Conservation (phyloP, 495 filamentous ascomycete genomes). For the Cercophora newfieldiana region DNA sequence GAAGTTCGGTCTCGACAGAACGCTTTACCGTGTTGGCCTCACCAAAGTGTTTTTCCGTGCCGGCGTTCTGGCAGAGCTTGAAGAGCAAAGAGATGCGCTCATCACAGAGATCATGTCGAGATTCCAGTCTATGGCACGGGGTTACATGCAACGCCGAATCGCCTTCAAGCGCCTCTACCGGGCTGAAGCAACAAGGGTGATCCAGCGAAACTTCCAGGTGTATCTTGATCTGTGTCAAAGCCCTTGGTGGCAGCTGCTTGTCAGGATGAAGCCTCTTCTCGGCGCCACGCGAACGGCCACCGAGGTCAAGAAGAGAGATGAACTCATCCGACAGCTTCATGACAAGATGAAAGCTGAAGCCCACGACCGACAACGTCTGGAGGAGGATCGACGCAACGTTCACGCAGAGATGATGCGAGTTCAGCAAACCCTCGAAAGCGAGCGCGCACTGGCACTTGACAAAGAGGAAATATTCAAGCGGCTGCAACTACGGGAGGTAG, state of each 20-base stretch:
- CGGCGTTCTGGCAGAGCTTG: slow-evolving; percentile 92
- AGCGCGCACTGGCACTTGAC: slow-evolving; percentile 89
- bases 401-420: slow-evolving; percentile 85
- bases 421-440: slow-evolving; percentile 91
- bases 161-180: slow-evolving; percentile 91
- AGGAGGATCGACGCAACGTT: slow-evolving; percentile 87
- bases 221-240: slow-evolving; percentile 86
- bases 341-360: slow-evolving; percentile 77
- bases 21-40: slow-evolving; percentile 88
- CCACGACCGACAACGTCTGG: slow-evolving; percentile 72
- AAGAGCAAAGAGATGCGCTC: slow-evolving; percentile 89
- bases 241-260: slow-evolving; percentile 96
- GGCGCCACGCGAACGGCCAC: slow-evolving; percentile 86
- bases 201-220: slow-evolving; percentile 87
- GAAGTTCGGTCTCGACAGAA: slow-evolving; percentile 77
- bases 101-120: slow-evolving; percentile 89
- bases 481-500: slow-evolving; percentile 82
- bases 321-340: slow-evolving; percentile 84
- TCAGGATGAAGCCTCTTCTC: slow-evolving; percentile 92
- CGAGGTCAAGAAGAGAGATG: slow-evolving; percentile 91
- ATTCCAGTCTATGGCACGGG: slow-evolving; percentile 91
- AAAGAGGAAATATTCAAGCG: slow-evolving; percentile 99
- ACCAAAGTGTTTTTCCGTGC: slow-evolving; percentile 99
- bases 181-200: slow-evolving; percentile 90
- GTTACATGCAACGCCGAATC: slow-evolving; percentile 82